Conservation (phyloP, 805 yeast species). For the Spathaspora gorwiae region DNA sequence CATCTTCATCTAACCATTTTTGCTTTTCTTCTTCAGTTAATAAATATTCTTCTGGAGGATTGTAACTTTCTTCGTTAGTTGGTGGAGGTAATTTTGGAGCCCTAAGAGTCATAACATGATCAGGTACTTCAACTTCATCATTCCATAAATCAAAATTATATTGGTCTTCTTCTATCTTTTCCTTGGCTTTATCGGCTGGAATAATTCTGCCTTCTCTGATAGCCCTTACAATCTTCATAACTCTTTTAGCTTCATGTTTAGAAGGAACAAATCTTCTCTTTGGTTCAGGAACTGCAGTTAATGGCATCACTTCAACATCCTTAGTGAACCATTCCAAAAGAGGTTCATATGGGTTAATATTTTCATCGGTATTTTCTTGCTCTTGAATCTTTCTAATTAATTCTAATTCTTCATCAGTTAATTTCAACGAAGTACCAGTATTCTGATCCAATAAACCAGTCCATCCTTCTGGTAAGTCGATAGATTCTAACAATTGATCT, state of each 20-base stretch:
- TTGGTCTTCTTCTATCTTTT: slow-evolving; percentile 36
- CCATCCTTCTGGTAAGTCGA: slow-evolving; percentile 98
- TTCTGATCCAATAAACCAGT: slow-evolving; percentile 89
- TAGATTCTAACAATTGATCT: slow-evolving; percentile 81
- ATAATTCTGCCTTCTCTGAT: slow-evolving; percentile 93
- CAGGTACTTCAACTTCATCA: slow-evolving; percentile 48
- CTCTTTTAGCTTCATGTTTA: slow-evolving; percentile 91
- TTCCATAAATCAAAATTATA: slow-evolving; percentile 81
- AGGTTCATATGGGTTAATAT: slow-evolving; percentile 85
- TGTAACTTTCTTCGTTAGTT: slow-evolving; percentile 91
- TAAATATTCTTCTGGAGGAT: slow-evolving; percentile 95
- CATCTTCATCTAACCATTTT: slow-evolving; percentile 65
- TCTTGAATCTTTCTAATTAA: slow-evolving; percentile 79
- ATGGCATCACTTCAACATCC: slow-evolving; percentile 81
- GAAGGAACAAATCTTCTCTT: slow-evolving; percentile 96
- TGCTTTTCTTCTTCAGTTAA: slow-evolving; percentile 72
- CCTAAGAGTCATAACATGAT: slow-evolving; percentile 85
- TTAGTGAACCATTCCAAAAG: slow-evolving; percentile 93
- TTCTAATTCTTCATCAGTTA: slow-evolving; percentile 83
- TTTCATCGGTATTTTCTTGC: slow-evolving; percentile 78
- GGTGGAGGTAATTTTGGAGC: slow-evolving; percentile 98
- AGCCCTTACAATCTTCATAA: slow-evolving; percentile 94
- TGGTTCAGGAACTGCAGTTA: slow-evolving; percentile 93
- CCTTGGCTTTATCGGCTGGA: slow-evolving; percentile 59
- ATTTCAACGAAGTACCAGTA: slow-evolving; percentile 80